Percentiles rank a stretch among this genome's conserved stretches.
phyloP scores from a whole-genome alignment of 345 rosid genomes.

The Salix suchowensis region DNA sequence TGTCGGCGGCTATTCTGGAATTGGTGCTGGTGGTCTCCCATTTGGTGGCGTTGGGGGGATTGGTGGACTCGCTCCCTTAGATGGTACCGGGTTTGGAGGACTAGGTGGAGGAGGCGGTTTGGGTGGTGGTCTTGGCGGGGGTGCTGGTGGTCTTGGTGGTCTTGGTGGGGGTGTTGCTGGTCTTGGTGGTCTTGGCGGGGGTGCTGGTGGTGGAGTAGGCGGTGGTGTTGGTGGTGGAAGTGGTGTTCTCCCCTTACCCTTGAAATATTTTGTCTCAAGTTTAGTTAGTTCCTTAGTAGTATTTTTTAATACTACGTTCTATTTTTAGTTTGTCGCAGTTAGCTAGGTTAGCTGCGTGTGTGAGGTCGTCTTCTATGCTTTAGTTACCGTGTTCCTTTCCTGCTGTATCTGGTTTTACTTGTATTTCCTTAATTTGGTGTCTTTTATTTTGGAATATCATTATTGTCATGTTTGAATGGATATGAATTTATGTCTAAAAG shows the following conservation, averaged over 20 bases:
- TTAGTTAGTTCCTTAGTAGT: too few relatives aligned
- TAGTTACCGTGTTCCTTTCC: neutral
- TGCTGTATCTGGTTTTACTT: neutral
- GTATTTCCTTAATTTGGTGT: too few relatives aligned
- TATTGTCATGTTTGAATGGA: too few relatives aligned
- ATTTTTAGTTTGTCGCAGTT: neutral
- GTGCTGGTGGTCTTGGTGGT: neutral
- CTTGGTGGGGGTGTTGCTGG: neutral
- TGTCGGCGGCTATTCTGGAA: slow-evolving; percentile 50
- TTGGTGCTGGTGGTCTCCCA: slow-evolving; percentile 39
- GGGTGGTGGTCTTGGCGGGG: slow-evolving; percentile 5
- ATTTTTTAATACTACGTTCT: too few relatives aligned
- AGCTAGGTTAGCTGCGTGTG: neutral
- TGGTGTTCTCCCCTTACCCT: slow-evolving; percentile 14
- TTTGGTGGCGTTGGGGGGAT: slow-evolving; percentile 22
- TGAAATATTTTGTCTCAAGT: neutral
- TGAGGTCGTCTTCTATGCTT: neutral
- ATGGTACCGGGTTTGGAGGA: slow-evolving; percentile 24
- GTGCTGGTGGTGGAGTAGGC: slow-evolving; percentile 1
- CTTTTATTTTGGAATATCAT: too few relatives aligned
- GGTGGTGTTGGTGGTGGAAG: neutral
- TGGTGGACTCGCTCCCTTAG: slow-evolving; percentile 22
- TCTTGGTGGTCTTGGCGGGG: neutral
- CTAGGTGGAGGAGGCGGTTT: slow-evolving; percentile 14
- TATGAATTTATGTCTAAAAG: too few relatives aligned